These are phyloP conservation scores for Candida arabinofermentans DNA, from an alignment of 805 yeast species.

Conservation along the genomic window DNA sequence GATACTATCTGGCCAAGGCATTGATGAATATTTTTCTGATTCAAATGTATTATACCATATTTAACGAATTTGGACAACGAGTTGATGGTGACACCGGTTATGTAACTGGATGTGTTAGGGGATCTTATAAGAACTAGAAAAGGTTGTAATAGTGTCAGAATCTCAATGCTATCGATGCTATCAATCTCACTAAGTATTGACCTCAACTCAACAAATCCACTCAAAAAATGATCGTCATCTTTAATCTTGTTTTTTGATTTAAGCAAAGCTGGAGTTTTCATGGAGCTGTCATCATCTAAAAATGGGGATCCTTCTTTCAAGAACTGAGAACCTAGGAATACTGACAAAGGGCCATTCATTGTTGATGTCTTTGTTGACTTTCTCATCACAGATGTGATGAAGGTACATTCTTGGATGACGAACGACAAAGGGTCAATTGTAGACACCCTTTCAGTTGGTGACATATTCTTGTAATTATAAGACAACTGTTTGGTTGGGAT, in stretches of 20 bases:
- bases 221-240: slow-evolving; percentile 54
- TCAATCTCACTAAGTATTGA: slow-evolving; percentile 58
- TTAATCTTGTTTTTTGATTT: slow-evolving; percentile 27
- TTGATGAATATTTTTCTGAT: slow-evolving; percentile 51
- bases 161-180: slow-evolving; percentile 55
- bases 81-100: slow-evolving; percentile 76
- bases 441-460: slow-evolving; percentile 6
- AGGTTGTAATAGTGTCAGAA: slow-evolving; percentile 77
- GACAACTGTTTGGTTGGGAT: too few relatives aligned
- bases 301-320: slow-evolving; percentile 26
- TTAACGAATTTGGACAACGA: slow-evolving; percentile 71
- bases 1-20: slow-evolving; percentile 63
- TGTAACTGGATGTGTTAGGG: slow-evolving; percentile 78
- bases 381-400: slow-evolving; percentile 84
- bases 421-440: slow-evolving; percentile 76
- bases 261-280: slow-evolving; percentile 24
- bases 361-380: slow-evolving; percentile 68
- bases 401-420: slow-evolving; percentile 83
- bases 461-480: neutral
- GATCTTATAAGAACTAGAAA: slow-evolving; percentile 80
- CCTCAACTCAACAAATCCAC: slow-evolving; percentile 76
- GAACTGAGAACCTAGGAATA: slow-evolving; percentile 63
- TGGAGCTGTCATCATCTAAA: slow-evolving; percentile 25
- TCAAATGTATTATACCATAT: slow-evolving; percentile 57
- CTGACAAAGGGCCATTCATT: slow-evolving; percentile 67